phyloP scores from a whole-genome alignment of 768 basidiomycete species.

The Tremella mesenterica region DNA sequence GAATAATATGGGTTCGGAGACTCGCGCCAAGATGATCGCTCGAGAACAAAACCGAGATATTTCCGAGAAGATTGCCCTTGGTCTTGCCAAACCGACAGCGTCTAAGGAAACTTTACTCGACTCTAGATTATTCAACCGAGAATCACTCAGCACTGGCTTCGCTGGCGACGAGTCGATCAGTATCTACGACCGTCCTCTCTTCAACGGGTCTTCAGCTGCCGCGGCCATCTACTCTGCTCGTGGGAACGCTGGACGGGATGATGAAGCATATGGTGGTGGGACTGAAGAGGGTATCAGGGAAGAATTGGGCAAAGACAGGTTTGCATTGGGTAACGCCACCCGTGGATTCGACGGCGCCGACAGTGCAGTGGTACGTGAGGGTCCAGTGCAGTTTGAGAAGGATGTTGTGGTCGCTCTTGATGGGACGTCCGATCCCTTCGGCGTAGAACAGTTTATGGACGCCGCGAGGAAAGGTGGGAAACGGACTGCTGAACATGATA shows the following conservation, averaged over 20 bases:
- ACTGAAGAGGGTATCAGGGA: conserved; percentile 89
- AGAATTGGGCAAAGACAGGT: conserved; percentile 87
- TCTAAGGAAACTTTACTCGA: conserved; percentile 98
- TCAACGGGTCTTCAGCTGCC: conserved; percentile 89
- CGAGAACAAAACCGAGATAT: conserved; percentile 95
- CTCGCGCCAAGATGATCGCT: conserved; percentile 88
- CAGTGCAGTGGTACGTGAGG: conserved; percentile 74
- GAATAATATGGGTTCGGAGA: conserved; percentile 97
- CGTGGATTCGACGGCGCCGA: conserved; percentile 81
- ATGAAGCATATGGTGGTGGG: conserved; percentile 87
- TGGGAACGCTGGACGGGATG: conserved; percentile 66
- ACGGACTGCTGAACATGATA: conserved; percentile 45
- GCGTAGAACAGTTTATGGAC: conserved; percentile 91
- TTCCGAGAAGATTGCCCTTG: conserved; percentile 96
- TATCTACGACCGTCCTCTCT: conserved; percentile 87
- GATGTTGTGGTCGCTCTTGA: conserved; percentile 49
- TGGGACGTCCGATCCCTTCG: conserved; percentile 74
- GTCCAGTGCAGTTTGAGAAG: conserved; percentile 98
- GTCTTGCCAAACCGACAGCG: conserved; percentile 88
- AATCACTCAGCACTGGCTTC: conserved; percentile 69
- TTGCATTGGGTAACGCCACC: conserved; percentile 74
- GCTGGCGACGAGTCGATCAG: conserved; percentile 90
- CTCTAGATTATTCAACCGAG: conserved; percentile 94
- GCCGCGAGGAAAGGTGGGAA: conserved; percentile 94
- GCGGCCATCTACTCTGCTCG: conserved; percentile 99